Evolutionary conservation across 441 rosid species (phyloP).

Genomic region (Brassica hybrid): DNA sequence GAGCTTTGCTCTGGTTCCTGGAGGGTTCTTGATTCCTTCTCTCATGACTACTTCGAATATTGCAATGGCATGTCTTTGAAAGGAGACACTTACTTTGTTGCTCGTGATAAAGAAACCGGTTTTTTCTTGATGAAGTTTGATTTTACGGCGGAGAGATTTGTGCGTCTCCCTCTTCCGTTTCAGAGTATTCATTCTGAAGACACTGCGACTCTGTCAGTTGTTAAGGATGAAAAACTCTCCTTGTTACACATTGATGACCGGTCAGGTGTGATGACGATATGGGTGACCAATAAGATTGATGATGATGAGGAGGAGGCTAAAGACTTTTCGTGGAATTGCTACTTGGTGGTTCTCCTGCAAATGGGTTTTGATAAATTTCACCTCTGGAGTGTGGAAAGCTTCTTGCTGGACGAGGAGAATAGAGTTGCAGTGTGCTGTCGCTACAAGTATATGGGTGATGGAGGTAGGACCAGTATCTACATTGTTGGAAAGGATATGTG

Average conservation of each 20-base stretch:
- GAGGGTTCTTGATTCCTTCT: not conserved
- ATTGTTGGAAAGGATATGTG: not conserved
- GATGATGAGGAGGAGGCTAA: not conserved
- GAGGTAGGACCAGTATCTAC: not conserved
- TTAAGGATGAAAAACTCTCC: not conserved
- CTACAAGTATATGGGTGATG: no score
- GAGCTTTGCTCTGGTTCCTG: not conserved
- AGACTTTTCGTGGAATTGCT: not conserved
- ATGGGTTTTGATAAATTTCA: not conserved
- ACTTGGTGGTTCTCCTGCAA: not conserved
- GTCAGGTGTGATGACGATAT: not conserved
- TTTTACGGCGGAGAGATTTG: not conserved
- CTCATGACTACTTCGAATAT: not conserved
- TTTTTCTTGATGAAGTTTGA: not conserved
- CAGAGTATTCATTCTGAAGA: not conserved
- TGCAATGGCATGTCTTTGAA: not conserved
- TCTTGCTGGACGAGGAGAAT: not conserved
- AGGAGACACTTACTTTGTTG: not conserved
- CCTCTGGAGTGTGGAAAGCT: not conserved
- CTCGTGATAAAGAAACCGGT: not conserved
- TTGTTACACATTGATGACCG: not conserved
- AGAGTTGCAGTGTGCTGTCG: not conserved
- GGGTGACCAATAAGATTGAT: not conserved
- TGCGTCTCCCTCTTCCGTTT: not conserved
- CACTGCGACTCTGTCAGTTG: not conserved